Percentiles rank a stretch among this genome's conserved stretches.
phyloP scores from a whole-genome alignment of 2,329 filamentous ascomycete genomes.

The Fusarium guadeloupense region DNA sequence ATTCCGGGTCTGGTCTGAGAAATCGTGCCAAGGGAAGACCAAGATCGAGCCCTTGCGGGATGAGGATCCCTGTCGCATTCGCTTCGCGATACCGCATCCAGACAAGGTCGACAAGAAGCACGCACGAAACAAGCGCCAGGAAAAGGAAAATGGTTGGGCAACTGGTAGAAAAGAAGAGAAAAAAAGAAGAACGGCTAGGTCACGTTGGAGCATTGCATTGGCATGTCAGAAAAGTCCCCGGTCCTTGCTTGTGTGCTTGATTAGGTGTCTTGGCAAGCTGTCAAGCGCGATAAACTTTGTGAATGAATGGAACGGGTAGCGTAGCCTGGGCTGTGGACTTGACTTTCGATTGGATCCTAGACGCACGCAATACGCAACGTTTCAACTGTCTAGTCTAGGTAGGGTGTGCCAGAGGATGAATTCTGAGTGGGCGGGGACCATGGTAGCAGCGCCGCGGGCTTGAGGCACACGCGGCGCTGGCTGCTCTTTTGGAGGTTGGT shows the following conservation, averaged over 20 bases:
- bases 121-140: conserved; percentile 33
- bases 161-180: too few relatives aligned
- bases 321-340: too few relatives aligned
- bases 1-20: neutral
- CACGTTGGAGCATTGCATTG: neutral
- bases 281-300: conserved; percentile 26
- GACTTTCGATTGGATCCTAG: conserved; percentile 23
- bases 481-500: neutral
- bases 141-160: neutral
- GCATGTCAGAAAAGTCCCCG: conserved; percentile 10
- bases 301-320: conserved; percentile 6
- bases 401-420: conserved; percentile 3
- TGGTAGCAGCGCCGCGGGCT: neutral
- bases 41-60: neutral
- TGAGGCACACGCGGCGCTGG: neutral
- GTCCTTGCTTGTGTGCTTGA: conserved; percentile 3
- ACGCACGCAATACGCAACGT: conserved; percentile 30
- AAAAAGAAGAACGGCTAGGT: neutral
- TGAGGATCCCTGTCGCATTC: conserved; percentile 6
- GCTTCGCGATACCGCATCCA: neutral
- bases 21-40: neutral
- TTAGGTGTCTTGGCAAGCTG: conserved; percentile 12
- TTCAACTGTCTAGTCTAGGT: conserved; percentile 14
- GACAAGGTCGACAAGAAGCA: neutral
- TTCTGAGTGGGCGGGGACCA: conserved; percentile 1